A percentile compares a stretch with the other conserved stretches of the same genome.
Evolutionary conservation across 345 rosid genomes (phyloP).

Genomic region (Salix exigua): DNA sequence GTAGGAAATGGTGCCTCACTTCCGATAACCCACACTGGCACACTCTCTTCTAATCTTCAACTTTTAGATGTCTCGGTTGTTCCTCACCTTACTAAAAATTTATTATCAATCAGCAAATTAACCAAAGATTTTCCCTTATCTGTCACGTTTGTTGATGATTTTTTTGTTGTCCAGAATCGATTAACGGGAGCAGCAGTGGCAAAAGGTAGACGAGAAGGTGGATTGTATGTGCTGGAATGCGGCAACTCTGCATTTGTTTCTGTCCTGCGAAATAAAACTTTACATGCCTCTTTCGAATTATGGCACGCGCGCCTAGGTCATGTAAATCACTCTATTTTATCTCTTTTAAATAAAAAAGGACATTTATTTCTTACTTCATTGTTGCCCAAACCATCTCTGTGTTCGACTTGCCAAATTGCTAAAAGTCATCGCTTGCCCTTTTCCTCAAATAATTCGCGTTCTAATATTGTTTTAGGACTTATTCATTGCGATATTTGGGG

Average conservation of each 20-base stretch:
- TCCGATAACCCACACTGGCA: conserved; percentile 3
- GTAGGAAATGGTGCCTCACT: conserved; percentile 9
- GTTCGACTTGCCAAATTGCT: not conserved
- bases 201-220: not conserved
- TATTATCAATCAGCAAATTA: conserved; percentile 14
- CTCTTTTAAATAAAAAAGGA: too few species aligned
- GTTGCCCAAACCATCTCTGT: not conserved
- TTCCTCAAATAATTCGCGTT: too few species aligned
- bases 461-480: not conserved
- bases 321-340: too few species aligned
- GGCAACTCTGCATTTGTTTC: too few species aligned
- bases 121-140: not conserved
- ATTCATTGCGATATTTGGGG: conserved; percentile 2
- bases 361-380: too few species aligned
- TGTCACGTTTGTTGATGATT: not conserved
- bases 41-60: not conserved
- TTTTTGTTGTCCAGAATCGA: not conserved
- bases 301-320: too few species aligned
- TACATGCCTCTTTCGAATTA: too few species aligned
- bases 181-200: not conserved
- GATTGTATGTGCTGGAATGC: not conserved
- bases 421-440: not conserved
- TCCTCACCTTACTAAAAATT: conserved; percentile 5
- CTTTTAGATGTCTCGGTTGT: conserved; percentile 11
- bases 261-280: too few species aligned